These are phyloP conservation scores for Hevea brasiliensis DNA, from an alignment of 345 rosid species.

Conservation along the genomic window DNA sequence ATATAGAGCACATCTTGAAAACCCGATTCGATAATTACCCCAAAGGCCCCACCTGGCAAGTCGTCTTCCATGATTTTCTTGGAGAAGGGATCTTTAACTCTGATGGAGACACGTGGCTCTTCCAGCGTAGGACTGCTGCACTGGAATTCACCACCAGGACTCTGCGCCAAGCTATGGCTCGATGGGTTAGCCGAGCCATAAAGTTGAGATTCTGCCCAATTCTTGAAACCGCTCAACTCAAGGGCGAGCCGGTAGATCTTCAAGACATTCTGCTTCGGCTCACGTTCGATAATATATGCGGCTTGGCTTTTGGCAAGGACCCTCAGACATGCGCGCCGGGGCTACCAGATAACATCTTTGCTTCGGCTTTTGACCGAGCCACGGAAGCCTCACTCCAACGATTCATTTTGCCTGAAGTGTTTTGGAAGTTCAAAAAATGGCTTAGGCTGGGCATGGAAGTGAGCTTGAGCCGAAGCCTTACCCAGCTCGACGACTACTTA, in stretches of 20 bases:
- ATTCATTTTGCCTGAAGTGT: constrained; percentile 78
- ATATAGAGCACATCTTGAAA: constrained; percentile 85
- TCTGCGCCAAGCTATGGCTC: constrained; percentile 96
- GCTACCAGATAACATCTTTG: constrained; percentile 68
- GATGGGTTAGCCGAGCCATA: constrained; percentile 86
- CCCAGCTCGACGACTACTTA: constrained; percentile 62
- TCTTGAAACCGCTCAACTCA: constrained; percentile 54
- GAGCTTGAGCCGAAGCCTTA: constrained; percentile 69
- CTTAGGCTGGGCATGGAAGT: constrained; percentile 84
- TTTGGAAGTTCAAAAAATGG: constrained; percentile 81
- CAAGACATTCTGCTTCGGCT: constrained; percentile 90
- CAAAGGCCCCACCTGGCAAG: constrained; percentile 97
- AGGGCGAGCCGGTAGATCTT: constrained; percentile 61
- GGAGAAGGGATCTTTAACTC: constrained; percentile 95
- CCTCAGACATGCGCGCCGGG: constrained; percentile 79
- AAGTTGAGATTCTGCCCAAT: constrained; percentile 66
- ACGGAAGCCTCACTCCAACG: constrained; percentile 88
- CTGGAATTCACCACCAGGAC: constrained; percentile 96
- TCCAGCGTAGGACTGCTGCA: constrained; percentile 91
- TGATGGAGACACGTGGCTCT: constrained; percentile 92
- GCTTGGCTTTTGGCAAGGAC: constrained; percentile 93
- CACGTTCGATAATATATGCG: constrained; percentile 92
- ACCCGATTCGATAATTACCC: constrained; percentile 87
- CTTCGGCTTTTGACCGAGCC: constrained; percentile 83
- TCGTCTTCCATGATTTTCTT: constrained; percentile 85